These are phyloP conservation scores for Choricystis sp. DNA, from an alignment of 139 green algal genomes.

Conservation along the genomic window DNA sequence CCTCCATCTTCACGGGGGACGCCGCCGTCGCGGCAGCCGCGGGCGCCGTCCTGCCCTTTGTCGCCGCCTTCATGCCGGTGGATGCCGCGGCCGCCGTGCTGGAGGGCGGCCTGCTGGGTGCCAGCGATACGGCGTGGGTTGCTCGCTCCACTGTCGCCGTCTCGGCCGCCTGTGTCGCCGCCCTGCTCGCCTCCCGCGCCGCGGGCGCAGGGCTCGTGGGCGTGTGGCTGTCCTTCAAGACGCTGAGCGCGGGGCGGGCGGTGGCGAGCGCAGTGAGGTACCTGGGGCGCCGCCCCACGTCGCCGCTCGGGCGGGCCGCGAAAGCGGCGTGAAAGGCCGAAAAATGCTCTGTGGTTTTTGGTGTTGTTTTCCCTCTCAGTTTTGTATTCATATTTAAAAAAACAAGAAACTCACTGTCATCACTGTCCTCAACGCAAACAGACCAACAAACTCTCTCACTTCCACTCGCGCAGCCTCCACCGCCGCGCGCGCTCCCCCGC, in stretches of 20 bases:
- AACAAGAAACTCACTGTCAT: too few relatives aligned
- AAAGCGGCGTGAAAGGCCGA: background rate
- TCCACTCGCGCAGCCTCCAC: too few relatives aligned
- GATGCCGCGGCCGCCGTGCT: slow-evolving; percentile 16
- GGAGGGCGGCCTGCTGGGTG: slow-evolving; percentile 20
- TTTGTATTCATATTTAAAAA: too few relatives aligned
- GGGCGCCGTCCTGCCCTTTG: slow-evolving; percentile 9
- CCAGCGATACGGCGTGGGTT: slow-evolving; percentile 18
- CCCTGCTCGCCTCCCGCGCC: background rate
- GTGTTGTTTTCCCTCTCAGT: background rate
- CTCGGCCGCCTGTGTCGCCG: slow-evolving; percentile 8
- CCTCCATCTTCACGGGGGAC: slow-evolving; percentile 16
- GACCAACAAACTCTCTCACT: too few relatives aligned
- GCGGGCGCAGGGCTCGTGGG: slow-evolving; percentile 3
- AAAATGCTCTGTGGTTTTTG: background rate
- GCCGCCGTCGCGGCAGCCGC: slow-evolving; percentile 7
- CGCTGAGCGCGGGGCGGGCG: slow-evolving; percentile 8
- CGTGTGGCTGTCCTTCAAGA: slow-evolving; percentile 16
- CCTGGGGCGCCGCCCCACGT: background rate
- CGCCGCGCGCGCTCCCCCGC: too few relatives aligned
- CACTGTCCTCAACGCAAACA: too few relatives aligned
- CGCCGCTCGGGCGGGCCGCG: background rate
- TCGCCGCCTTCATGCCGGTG: slow-evolving; percentile 15
- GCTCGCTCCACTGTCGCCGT: slow-evolving; percentile 1
- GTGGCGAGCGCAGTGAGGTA: background rate